Conservation (phyloP, 805 yeast species). For the Nakazawaea pomicola region DNA sequence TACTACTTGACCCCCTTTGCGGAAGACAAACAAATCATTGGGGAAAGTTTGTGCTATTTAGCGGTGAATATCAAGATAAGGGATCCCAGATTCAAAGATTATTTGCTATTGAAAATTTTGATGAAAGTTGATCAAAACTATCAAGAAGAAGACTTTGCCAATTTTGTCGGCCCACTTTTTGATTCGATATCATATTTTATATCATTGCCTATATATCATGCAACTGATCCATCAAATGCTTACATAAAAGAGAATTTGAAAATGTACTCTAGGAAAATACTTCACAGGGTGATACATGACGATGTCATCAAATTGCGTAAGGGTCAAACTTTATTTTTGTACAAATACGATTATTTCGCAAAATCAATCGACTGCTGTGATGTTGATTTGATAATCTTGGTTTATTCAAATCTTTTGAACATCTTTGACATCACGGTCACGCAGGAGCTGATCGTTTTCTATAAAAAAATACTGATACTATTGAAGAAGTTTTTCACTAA, state of each 20-base stretch:
- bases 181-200: background rate
- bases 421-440: background rate
- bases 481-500: background rate
- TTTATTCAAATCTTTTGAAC: background rate
- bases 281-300: background rate
- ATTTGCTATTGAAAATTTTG: background rate
- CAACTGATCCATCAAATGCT: slow-evolving; percentile 1
- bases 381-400: background rate
- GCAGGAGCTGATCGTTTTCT: slow-evolving; percentile 1
- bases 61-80: background rate
- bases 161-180: background rate
- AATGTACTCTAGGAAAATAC: background rate
- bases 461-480: slow-evolving; percentile 2
- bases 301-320: background rate
- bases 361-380: background rate
- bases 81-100: slow-evolving; percentile 1
- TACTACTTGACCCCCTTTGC: slow-evolving; percentile 1
- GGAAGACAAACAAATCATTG: background rate
- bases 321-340: background rate
- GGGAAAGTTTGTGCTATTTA: background rate
- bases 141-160: background rate
- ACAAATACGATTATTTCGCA: background rate
- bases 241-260: background rate
- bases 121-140: slow-evolving; percentile 1
- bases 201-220: slow-evolving; percentile 2